These are phyloP conservation scores for Macaranga tanarius DNA, from an alignment of 441 rosid genomes.

Conservation along the genomic window DNA sequence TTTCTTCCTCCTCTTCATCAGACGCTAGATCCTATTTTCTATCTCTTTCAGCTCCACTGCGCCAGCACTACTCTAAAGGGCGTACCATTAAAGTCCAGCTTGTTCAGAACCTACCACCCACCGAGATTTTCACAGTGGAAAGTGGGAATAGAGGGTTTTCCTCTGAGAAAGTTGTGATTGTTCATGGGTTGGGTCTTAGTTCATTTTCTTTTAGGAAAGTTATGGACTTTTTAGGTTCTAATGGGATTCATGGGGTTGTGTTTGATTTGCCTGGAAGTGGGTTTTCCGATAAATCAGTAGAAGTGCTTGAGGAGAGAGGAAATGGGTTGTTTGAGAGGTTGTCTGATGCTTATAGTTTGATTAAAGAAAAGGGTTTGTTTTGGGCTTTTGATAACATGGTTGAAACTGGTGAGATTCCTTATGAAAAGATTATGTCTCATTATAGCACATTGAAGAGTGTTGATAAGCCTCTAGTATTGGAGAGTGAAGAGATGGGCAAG, in stretches of 20 bases:
- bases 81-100: slow-evolving; percentile 67
- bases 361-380: slow-evolving; percentile 80
- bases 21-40: slow-evolving; percentile 86
- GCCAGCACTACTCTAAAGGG: slow-evolving; percentile 76
- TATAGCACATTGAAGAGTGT: slow-evolving; percentile 41
- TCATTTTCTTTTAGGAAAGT: slow-evolving; percentile 65
- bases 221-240: slow-evolving; percentile 50
- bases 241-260: slow-evolving; percentile 60
- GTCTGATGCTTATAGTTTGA: slow-evolving; percentile 61
- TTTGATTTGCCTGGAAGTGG: slow-evolving; percentile 93
- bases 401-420: slow-evolving; percentile 91
- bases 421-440: slow-evolving; percentile 54
- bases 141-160: slow-evolving; percentile 30
- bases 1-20: slow-evolving; percentile 28
- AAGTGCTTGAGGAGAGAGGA: slow-evolving; percentile 55
- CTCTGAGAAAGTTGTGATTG: slow-evolving; percentile 55
- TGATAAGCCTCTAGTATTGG: slow-evolving; percentile 51
- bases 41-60: slow-evolving; percentile 59
- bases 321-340: slow-evolving; percentile 58
- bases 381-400: slow-evolving; percentile 94
- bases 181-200: slow-evolving; percentile 86
- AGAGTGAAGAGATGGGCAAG: slow-evolving; percentile 65
- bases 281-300: slow-evolving; percentile 73
- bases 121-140: slow-evolving; percentile 65
- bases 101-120: slow-evolving; percentile 41